Base-by-base conservation (phyloP, 2,329 filamentous ascomycete genomes). In the Lachnellula occidentalis region DNA sequence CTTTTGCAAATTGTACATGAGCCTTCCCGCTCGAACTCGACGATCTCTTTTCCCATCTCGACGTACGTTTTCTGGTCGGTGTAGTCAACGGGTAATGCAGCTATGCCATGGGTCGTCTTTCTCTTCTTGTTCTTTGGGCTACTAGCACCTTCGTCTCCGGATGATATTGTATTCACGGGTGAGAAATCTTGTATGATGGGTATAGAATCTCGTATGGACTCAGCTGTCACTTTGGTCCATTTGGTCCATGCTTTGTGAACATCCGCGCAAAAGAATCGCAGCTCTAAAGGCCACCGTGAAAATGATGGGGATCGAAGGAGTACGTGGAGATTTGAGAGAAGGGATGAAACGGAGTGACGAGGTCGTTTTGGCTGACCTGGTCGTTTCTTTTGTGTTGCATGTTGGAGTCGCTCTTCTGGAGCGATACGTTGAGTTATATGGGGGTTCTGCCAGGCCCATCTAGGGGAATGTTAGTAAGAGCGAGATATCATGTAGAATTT, bases 371-470 rank as follows among this genome's bases (percentile, higher is more conserved):
- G 79, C 15, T 76, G 78, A 11, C 79, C 78, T 34, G 76, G 79
- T 49, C 71, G 71, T 67, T 81, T 85, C 49, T 67, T 74, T 51
- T 72, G 69, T 0, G 73, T 80, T 64, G 80, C 70, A 47, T 77
- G 67, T 1, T 78, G 74, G 36, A 88, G 75, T n/a, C 85, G 78
- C 41, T 82, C 78, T 34, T 79, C 76, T 12, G 78, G 71, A 12
- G 87, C 79, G 54, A 96, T 90, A 68, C 95, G 91, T 34, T 87
- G 76, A 5, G 92, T 92, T 34, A 86, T 70, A 67, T 94, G 87
- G 1, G 91, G 83, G 67, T 97, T 91, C 61, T 89, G 89, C 78
- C 95, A 87, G 39, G 92, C 92, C 92, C 92, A 96, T 77, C 89
- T 92, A 15, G 12, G 19, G 11, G 5, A 21, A 5, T 14, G 41